Percentiles rank a stretch among this genome's conserved stretches.
Evolutionary conservation across 2,329 filamentous ascomycete genomes (phyloP).

Genomic region (Geoglossum cookeanum): DNA sequence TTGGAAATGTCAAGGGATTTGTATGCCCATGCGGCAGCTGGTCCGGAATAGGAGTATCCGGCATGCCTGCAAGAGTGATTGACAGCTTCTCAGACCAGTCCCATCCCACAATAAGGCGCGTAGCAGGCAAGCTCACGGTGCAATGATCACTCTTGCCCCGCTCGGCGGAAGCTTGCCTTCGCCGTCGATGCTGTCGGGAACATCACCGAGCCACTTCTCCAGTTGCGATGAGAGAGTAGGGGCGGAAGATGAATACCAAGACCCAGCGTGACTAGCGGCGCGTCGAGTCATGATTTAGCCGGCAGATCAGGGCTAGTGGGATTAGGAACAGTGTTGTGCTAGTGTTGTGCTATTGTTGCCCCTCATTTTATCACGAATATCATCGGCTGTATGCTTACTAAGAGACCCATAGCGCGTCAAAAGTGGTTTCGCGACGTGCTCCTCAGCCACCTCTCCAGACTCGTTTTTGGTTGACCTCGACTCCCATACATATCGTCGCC

Average conservation of each 20-base stretch:
- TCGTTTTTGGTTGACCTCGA: neutral
- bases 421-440: constrained; percentile 6
- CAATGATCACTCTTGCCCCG: constrained; percentile 70
- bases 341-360: neutral
- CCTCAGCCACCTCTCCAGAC: neutral
- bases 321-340: neutral
- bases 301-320: neutral
- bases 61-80: constrained; percentile 49
- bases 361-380: constrained; percentile 10
- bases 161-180: constrained; percentile 47
- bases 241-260: constrained; percentile 59
- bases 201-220: constrained; percentile 51
- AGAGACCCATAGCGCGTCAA: constrained; percentile 3
- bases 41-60: constrained; percentile 80
- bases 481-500: neutral
- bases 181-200: constrained; percentile 45
- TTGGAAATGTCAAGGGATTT: constrained; percentile 65
- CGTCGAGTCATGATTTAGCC: neutral
- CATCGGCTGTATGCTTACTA: constrained; percentile 14
- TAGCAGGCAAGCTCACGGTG: constrained; percentile 41
- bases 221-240: constrained; percentile 47
- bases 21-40: constrained; percentile 88
- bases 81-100: constrained; percentile 1
- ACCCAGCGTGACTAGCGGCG: constrained; percentile 57
- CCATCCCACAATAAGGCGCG: constrained; percentile 4